Evolutionary conservation across 2,329 filamentous ascomycete species (phyloP).

Genomic region (Stenocarpella maydis): DNA sequence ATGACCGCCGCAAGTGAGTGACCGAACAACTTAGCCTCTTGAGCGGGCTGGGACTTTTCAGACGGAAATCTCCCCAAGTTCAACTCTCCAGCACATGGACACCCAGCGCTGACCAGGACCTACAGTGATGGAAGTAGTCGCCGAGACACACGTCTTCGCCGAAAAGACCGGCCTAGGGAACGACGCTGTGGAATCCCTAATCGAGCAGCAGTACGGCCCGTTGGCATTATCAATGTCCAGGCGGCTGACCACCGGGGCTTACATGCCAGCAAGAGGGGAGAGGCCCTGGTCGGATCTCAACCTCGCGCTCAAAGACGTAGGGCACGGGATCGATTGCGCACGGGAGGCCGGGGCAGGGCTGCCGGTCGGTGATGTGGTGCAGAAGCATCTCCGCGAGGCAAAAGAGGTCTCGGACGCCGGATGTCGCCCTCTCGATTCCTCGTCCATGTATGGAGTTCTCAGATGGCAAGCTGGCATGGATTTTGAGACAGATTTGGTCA

Average conservation of each 20-base stretch:
- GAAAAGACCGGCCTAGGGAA: constrained; percentile 53
- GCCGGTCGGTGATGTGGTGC: constrained; percentile 51
- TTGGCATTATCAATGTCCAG: constrained; percentile 49
- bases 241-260: constrained; percentile 49
- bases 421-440: constrained; percentile 54
- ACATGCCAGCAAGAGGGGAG: constrained; percentile 45
- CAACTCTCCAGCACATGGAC: neutral
- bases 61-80: too few species aligned
- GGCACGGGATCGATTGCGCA: constrained; percentile 56
- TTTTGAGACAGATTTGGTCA: constrained; percentile 52
- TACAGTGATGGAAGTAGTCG: constrained; percentile 62
- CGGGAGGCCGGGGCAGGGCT: constrained; percentile 48
- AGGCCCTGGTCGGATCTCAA: constrained; percentile 57
- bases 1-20: constrained; percentile 49
- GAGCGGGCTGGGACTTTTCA: too few species aligned
- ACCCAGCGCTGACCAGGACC: constrained; percentile 49
- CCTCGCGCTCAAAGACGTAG: constrained; percentile 61
- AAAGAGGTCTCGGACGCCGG: constrained; percentile 50
- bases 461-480: constrained; percentile 51
- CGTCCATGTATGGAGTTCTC: constrained; percentile 58
- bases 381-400: constrained; percentile 54
- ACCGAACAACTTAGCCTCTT: too few species aligned
- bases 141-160: constrained; percentile 59
- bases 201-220: constrained; percentile 51
- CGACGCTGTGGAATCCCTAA: constrained; percentile 51